A percentile compares a stretch with the other conserved stretches of the same genome.
Conservation (phyloP, 2,329 filamentous ascomycete species). For the Myriosclerotinia curreyana region DNA sequence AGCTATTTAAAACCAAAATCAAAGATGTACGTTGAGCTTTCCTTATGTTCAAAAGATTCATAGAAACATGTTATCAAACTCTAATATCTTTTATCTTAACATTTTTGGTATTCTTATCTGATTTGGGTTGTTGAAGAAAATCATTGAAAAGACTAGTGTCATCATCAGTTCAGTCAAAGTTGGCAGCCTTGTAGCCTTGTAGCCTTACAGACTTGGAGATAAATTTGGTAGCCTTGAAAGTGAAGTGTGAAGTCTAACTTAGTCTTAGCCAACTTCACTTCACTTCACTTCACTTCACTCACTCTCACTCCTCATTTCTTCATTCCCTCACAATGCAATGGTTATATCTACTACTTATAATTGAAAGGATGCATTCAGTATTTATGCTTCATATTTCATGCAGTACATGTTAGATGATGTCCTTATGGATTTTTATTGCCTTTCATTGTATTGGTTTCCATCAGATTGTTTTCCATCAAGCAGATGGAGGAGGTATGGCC, state of each 20-base stretch:
- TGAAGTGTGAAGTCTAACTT: too few relatives aligned
- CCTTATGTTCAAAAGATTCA: not conserved
- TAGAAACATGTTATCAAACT: not conserved
- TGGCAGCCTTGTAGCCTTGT: constrained; percentile 16
- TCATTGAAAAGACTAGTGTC: constrained; percentile 17
- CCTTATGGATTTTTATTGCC: not conserved
- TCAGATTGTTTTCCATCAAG: too few relatives aligned
- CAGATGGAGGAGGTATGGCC: not conserved
- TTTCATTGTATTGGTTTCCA: not conserved
- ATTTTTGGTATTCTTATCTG: not conserved
- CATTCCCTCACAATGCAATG: not conserved
- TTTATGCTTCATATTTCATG: not conserved
- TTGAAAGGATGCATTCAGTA: not conserved
- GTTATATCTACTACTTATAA: not conserved
- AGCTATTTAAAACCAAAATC: constrained; percentile 12
- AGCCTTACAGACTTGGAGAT: not conserved
- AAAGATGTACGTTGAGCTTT: constrained; percentile 17
- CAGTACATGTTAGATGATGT: not conserved
- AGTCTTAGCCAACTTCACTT: too few relatives aligned
- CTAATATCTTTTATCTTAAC: not conserved
- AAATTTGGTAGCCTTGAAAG: constrained; percentile 10
- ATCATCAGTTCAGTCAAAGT: constrained; percentile 4
- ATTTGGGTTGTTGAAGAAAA: constrained; percentile 12
- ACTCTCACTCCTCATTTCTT: not conserved
- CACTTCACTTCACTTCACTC: constrained; percentile 4